Conservation (phyloP, 495 filamentous ascomycete genomes). For the Recurvomyces mirabilis region DNA sequence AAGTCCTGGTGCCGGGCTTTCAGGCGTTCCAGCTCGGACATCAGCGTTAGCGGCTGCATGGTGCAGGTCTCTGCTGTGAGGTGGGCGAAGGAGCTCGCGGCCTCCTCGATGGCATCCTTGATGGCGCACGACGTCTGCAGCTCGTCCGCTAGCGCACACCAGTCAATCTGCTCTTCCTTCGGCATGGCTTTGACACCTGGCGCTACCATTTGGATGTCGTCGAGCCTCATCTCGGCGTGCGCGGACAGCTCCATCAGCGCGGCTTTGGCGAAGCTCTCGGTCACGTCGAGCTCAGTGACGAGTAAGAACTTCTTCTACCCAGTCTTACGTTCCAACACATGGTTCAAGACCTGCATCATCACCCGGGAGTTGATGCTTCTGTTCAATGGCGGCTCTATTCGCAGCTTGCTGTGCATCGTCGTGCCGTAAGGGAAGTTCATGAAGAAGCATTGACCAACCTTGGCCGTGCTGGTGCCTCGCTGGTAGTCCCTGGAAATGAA, state of each 20-base stretch:
- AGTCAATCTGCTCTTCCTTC: constrained; percentile 4
- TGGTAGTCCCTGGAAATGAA: constrained; percentile 7
- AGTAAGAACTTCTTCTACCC: constrained; percentile 5
- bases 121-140: constrained; percentile 2
- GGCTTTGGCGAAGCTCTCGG: constrained; percentile 6
- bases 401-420: constrained; percentile 7
- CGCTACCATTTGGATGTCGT: constrained; percentile 1
- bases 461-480: constrained; percentile 1
- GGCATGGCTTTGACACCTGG: not conserved
- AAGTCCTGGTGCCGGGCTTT: constrained; percentile 11
- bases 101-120: constrained; percentile 3
- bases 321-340: constrained; percentile 9
- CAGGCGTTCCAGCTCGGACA: constrained; percentile 14
- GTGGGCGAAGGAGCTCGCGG: not conserved
- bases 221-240: not conserved
- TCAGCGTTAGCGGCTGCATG: constrained; percentile 8
- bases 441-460: constrained; percentile 7
- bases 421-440: constrained; percentile 10
- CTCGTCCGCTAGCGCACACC: constrained; percentile 12
- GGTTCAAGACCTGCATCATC: constrained; percentile 6
- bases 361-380: constrained; percentile 5
- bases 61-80: constrained; percentile 9
- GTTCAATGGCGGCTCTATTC: constrained; percentile 6
- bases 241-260: constrained; percentile 6
- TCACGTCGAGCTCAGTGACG: constrained; percentile 12